These are phyloP conservation scores for Corymbia maculata DNA, from an alignment of 345 rosid species.

Conservation along the genomic window DNA sequence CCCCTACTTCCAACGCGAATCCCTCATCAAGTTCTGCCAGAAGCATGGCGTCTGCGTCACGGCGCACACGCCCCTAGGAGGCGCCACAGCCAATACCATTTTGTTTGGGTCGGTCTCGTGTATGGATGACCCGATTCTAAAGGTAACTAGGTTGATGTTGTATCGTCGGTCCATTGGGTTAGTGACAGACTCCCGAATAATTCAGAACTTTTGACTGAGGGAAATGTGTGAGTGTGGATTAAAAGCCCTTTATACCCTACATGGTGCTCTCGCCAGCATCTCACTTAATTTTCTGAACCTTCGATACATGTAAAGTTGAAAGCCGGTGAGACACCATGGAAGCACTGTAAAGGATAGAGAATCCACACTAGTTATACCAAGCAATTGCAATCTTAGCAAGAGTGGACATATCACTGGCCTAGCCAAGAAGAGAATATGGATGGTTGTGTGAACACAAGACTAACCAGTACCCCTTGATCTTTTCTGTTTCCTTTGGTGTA, in stretches of 20 bases:
- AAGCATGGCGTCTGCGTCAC: constrained; percentile 68
- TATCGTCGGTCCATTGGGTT: neutral
- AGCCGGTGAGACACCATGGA: neutral
- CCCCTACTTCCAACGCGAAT: constrained; percentile 87
- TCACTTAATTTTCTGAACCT: neutral
- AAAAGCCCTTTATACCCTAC: neutral
- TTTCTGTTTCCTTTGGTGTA: neutral
- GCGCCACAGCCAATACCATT: constrained; percentile 60
- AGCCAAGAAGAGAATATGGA: neutral
- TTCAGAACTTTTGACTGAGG: neutral
- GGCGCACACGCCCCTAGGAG: constrained; percentile 85
- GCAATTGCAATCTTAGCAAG: neutral
- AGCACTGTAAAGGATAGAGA: neutral
- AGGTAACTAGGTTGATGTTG: constrained; percentile 23
- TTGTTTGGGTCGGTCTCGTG: constrained; percentile 71
- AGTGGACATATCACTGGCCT: neutral
- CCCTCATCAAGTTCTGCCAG: constrained; percentile 77
- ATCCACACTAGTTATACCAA: neutral
- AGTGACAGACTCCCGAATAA: neutral
- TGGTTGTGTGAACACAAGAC: neutral
- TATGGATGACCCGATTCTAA: constrained; percentile 66
- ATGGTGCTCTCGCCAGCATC: neutral
- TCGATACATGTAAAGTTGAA: neutral
- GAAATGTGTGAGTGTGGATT: neutral
- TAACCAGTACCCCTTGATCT: neutral